phyloP scores from a whole-genome alignment of 371 early-diverging fungal genomes.

The Rhizomucor pusillus region DNA sequence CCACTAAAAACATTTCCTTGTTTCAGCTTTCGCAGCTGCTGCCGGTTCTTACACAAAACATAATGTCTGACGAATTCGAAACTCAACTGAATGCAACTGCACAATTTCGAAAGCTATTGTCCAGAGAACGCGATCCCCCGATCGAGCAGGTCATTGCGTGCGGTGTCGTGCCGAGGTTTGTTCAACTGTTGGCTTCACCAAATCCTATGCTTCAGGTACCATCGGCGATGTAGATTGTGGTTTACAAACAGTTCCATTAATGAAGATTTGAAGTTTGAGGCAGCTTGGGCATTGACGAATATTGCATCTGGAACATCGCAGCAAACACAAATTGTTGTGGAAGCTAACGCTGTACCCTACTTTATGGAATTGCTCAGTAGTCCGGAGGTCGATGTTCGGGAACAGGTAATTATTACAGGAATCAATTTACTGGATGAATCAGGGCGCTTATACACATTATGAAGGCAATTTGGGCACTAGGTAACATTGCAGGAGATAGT shows the following conservation, averaged over 20 bases:
- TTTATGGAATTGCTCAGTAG: slow-evolving; percentile 92
- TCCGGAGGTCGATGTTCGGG: slow-evolving; percentile 88
- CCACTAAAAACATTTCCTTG: too few relatives aligned
- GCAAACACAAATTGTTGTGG: slow-evolving; percentile 96
- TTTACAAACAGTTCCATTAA: not conserved
- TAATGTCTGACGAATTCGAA: slow-evolving; percentile 56
- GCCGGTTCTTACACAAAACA: slow-evolving; percentile 33
- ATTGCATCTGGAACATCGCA: slow-evolving; percentile 98
- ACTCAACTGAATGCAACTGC: slow-evolving; percentile 86
- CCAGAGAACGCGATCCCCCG: slow-evolving; percentile 97
- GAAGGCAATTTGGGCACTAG: slow-evolving; percentile 99
- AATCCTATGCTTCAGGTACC: slow-evolving; percentile 86
- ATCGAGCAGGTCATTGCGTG: slow-evolving; percentile 95
- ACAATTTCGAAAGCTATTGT: slow-evolving; percentile 94
- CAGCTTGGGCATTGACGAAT: slow-evolving; percentile 99
- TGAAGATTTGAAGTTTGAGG: slow-evolving; percentile 80
- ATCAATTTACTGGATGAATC: too few relatives aligned
- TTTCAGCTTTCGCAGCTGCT: slow-evolving; percentile 45
- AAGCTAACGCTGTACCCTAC: slow-evolving; percentile 90
- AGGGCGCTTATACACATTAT: not conserved
- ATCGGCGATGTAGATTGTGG: not conserved
- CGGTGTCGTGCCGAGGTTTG: slow-evolving; percentile 94
- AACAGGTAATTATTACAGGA: slow-evolving; percentile 79
- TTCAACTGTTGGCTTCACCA: slow-evolving; percentile 83
- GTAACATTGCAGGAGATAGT: slow-evolving; percentile 99